Evolutionary conservation across 352 stramenopile species (phyloP), one percentile per base, ranked within the genome.

Genomic region (Hyaloperonospora arabidopsidis): DNA sequence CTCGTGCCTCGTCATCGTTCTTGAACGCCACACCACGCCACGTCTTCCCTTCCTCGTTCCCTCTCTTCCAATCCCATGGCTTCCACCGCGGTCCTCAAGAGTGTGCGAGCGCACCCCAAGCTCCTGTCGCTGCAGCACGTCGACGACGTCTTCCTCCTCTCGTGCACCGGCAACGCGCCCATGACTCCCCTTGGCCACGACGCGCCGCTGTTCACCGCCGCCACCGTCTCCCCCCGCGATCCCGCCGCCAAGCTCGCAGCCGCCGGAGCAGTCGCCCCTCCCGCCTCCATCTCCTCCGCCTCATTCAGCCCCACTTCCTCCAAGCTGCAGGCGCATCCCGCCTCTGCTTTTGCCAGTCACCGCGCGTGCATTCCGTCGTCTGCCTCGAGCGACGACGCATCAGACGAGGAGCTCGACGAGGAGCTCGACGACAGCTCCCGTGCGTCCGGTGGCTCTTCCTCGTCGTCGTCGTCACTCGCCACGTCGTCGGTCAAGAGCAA

Each of bases 151-250:
- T 71, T 71, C 44, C 38, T 66, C 39, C 38, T 66, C 39, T 54
- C 65, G 28, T 68, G 59, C 63, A 51, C 48, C 11, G 45, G 49
- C 7, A 39, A 68, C 12, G 54, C 69, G 13, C 73, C 73, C 44
- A 75, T 83, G 70, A 83, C 73, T 3, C 72, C 73, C 6, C 53
- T 77, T 36, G 62, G 63, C 10, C 56, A 52, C 32, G 58, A 77
- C 54, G 15, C 47, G n/a, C 32, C 53, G 3, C 48, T 68, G 23
- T 65, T 70, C 22, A 49, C 56, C 17, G 57, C 58, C 19, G 59
- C 66, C 40, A 74, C 57, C 25, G 76, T 78, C 34, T 87, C 76
- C 0, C 76, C 76, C 4, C 74, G 76, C 11, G 74, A 85, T 36
- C 76, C 76, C 18, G 54, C 70, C 0, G 53, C 70, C 22, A 87